These are phyloP conservation scores for Quercus variabilis DNA, from an alignment of 306 rosid species.

Conservation along the genomic window DNA sequence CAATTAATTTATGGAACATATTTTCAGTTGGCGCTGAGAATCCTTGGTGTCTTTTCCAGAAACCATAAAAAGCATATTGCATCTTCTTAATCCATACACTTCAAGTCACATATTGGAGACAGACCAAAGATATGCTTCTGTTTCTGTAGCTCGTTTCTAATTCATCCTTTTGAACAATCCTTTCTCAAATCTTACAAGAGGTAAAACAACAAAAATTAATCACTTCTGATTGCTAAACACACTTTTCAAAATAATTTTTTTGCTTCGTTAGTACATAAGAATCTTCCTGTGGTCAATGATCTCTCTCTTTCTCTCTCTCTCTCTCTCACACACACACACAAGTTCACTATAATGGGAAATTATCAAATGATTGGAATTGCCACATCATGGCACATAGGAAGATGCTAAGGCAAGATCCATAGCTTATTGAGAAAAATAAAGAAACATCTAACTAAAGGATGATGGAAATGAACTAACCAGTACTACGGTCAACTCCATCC, in stretches of 20 bases:
- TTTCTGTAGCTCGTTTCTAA: constrained; percentile 67
- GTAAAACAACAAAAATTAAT: constrained; percentile 6
- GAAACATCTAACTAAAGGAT: background rate
- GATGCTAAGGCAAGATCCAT: no score
- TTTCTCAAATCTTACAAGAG: constrained; percentile 68
- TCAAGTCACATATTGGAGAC: constrained; percentile 75
- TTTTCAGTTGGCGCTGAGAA: no score
- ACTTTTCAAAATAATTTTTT: background rate
- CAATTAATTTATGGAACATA: no score
- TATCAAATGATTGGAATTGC: no score
- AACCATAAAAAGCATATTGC: background rate
- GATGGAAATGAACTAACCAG: constrained; percentile 24
- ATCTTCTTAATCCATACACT: background rate
- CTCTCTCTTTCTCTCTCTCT: background rate
- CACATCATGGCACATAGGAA: no score
- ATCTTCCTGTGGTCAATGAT: no score
- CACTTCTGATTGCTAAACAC: background rate
- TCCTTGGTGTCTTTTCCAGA: background rate
- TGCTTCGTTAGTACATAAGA: background rate
- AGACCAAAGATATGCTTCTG: constrained; percentile 91
- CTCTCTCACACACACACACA: no score
- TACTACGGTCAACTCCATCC: constrained; percentile 91
- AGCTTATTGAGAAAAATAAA: background rate
- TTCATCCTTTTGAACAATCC: constrained; percentile 61
- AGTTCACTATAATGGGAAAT: no score